Percentiles rank a stretch among this genome's conserved stretches.
These are phyloP conservation scores for Ophiostoma montium DNA, from an alignment of 2,329 filamentous ascomycete genomes.

Conservation along the genomic window DNA sequence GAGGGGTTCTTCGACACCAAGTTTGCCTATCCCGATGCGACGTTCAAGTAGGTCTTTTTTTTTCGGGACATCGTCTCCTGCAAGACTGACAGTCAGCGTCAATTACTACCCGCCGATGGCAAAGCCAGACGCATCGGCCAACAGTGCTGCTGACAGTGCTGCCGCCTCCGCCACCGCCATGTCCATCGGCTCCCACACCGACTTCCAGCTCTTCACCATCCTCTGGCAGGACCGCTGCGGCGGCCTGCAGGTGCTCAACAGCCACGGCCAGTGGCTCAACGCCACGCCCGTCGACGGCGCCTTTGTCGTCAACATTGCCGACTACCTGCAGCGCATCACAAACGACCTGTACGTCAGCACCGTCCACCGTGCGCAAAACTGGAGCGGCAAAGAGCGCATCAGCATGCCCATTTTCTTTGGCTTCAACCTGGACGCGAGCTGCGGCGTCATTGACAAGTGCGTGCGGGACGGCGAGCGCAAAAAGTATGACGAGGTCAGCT, in stretches of 20 bases:
- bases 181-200: constrained; percentile 44
- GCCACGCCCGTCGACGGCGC: background rate
- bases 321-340: constrained; percentile 11
- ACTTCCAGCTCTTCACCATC: constrained; percentile 24
- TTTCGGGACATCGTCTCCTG: background rate
- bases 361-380: constrained; percentile 10
- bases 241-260: constrained; percentile 3
- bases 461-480: constrained; percentile 6
- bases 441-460: constrained; percentile 8
- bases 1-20: constrained; percentile 42
- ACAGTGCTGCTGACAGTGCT: no score
- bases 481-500: constrained; percentile 9
- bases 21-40: constrained; percentile 34
- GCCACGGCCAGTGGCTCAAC: constrained; percentile 1
- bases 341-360: constrained; percentile 10
- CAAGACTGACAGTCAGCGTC: constrained; percentile 13
- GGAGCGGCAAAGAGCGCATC: constrained; percentile 8
- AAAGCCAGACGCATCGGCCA: constrained; percentile 9
- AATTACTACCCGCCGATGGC: constrained; percentile 25
- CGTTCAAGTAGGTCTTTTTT: constrained; percentile 17
- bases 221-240: background rate
- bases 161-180: constrained; percentile 14
- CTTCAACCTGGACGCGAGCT: constrained; percentile 15
- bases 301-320: constrained; percentile 13
- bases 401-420: constrained; percentile 12